Base-by-base conservation (phyloP, 208 protist genomes). In the Crithidia thermophila region DNA sequence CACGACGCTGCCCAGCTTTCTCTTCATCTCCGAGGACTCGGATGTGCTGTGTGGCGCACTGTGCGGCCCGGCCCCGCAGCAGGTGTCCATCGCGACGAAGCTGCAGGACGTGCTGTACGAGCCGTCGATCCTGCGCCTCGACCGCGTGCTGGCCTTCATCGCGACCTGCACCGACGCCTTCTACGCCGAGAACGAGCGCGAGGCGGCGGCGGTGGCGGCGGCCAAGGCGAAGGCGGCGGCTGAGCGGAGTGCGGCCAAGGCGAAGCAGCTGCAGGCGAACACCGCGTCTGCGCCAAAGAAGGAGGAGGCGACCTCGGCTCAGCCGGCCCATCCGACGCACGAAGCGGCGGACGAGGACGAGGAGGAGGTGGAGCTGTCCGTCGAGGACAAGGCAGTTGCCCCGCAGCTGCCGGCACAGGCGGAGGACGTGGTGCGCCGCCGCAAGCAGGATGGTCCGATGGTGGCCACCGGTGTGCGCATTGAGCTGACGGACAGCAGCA, bases 1-100 rank as follows among this genome's bases (percentile, higher is more conserved):
- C 3, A 53, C 59, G 13, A 13, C 6, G 16, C 27, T 88, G 3
- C 90, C 90, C 1, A 77, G 49, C 6, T 91, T 96, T 58, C 86
- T 92, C 37, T 87, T 96, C 34, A 72, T 96, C 39, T 93, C 90
- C 18, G 90, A 96, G 45, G 90, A 96, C 57, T 96, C 90, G 0
- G 90, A 96, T 73, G 73, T 96, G 25, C 66, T 94, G 1, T 93
- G 87, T 52, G 88, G 90, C 0, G 80, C 79, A 5, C 77, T 96
- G 27, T 96, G 90, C 72, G 90, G 90, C 0, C 90, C 90, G 4
- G 79, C 79, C 1, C 84, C 90, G 14, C 82, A 93, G 31, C 75
- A 65, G 8, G 77, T 87, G 4, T 87, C 76, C 31, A 90, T 96
- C 67, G 90, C 87, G 36, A 96, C 90, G 10, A 85, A 70, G 31